A percentile compares a stretch with the other conserved stretches of the same genome.
Conservation (phyloP, 306 rosid genomes). For the Nissolia schottii region DNA sequence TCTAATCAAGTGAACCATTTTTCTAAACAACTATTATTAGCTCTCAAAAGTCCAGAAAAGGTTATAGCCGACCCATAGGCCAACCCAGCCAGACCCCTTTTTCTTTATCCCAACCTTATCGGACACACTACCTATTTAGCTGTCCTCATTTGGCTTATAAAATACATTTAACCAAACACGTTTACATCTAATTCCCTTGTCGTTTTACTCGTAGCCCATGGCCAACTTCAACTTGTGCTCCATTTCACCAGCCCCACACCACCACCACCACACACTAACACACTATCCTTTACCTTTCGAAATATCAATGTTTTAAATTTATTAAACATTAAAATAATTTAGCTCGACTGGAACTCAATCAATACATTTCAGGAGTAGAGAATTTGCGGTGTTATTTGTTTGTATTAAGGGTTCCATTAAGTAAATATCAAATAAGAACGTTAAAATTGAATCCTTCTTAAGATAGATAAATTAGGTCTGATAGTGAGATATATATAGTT, state of each 20-base stretch:
- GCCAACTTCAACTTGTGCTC: not conserved
- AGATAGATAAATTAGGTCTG: no score
- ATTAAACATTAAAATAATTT: no score
- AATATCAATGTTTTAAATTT: no score
- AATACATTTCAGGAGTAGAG: no score
- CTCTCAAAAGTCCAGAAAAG: not conserved
- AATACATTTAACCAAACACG: not conserved
- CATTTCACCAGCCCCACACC: not conserved
- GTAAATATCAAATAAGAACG: no score
- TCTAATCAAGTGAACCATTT: not conserved
- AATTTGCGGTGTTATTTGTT: no score
- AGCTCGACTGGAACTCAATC: no score
- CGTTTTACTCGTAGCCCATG: not conserved
- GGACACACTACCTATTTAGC: slow-evolving; percentile 4
- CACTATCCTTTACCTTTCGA: not conserved
- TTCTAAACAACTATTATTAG: not conserved
- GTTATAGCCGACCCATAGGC: slow-evolving; percentile 8
- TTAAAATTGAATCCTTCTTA: no score
- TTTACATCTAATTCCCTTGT: slow-evolving; percentile 21
- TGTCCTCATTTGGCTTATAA: not conserved
- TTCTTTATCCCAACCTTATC: not conserved
- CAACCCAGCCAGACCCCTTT: not conserved
- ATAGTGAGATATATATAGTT: no score
- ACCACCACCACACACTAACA: not conserved
- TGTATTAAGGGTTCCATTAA: no score